Percentiles rank a stretch among this genome's conserved stretches.
Conservation (phyloP, 2,329 filamentous ascomycete genomes). For the Colletotrichum filicis region DNA sequence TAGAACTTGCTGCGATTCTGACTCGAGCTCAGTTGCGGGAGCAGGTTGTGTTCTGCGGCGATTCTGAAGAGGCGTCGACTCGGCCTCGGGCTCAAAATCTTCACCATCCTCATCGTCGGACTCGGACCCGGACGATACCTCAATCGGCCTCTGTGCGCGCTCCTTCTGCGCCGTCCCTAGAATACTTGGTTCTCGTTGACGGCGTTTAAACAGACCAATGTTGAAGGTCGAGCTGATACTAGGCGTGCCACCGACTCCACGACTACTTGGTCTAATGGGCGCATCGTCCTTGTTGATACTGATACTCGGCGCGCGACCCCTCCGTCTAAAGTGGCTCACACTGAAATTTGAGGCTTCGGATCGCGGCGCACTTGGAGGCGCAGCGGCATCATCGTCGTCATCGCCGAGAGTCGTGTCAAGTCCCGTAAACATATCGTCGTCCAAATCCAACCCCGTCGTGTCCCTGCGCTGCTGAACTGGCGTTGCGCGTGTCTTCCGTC, state of each 20-base stretch:
- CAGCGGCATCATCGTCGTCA: constrained; percentile 53
- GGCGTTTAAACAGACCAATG: constrained; percentile 67
- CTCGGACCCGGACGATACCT: constrained; percentile 34
- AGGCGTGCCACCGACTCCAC: constrained; percentile 58
- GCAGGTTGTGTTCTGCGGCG: constrained; percentile 52
- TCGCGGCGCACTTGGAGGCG: constrained; percentile 44
- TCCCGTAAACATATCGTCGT: constrained; percentile 59
- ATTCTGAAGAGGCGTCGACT: constrained; percentile 72
- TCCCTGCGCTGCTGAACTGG: constrained; percentile 50
- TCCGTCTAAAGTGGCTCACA: constrained; percentile 57
- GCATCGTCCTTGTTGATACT: constrained; percentile 59
- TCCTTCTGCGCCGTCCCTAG: constrained; percentile 62
- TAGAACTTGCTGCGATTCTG: constrained; percentile 39
- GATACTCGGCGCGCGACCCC: constrained; percentile 59
- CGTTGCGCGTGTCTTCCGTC: constrained; percentile 48
- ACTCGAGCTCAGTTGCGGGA: constrained; percentile 32
- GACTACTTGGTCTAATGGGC: constrained; percentile 64
- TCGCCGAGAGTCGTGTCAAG: constrained; percentile 50
- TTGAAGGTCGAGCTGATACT: constrained; percentile 63
- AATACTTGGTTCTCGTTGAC: constrained; percentile 71
- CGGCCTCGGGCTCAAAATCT: constrained; percentile 69
- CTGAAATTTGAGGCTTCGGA: constrained; percentile 61
- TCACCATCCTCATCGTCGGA: constrained; percentile 43
- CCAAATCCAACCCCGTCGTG: constrained; percentile 60
- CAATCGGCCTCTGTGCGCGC: constrained; percentile 38